Percentiles rank a stretch among this genome's conserved stretches.
phyloP scores from a whole-genome alignment of 2,329 filamentous ascomycete species.

The Apiospora pterosperma region DNA sequence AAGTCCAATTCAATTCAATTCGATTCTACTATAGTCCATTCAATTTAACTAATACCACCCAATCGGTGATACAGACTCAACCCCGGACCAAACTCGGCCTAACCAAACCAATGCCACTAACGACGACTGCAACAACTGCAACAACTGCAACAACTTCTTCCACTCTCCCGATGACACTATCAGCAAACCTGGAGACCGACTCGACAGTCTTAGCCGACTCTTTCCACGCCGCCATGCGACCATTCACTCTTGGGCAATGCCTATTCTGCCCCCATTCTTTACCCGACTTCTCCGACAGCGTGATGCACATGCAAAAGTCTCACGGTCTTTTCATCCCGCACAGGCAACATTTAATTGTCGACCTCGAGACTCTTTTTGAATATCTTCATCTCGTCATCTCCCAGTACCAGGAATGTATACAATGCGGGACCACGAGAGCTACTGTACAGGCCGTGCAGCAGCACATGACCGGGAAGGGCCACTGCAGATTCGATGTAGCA shows the following conservation, averaged over 20 bases:
- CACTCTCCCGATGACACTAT: slow-evolving; percentile 15
- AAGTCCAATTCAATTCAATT: background rate
- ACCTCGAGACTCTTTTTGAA: slow-evolving; percentile 42
- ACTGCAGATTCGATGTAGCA: slow-evolving; percentile 22
- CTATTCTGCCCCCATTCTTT: slow-evolving; percentile 18
- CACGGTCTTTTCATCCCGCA: slow-evolving; percentile 45
- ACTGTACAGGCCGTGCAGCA: slow-evolving; percentile 44
- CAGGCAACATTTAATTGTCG: slow-evolving; percentile 37
- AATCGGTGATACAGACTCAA: background rate
- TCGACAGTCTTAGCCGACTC: slow-evolving; percentile 10
- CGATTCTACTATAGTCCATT: too few relatives aligned
- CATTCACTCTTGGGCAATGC: slow-evolving; percentile 20
- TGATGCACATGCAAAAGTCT: slow-evolving; percentile 44
- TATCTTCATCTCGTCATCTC: slow-evolving; percentile 48
- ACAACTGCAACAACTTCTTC: slow-evolving; percentile 13
- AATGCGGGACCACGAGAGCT: slow-evolving; percentile 40
- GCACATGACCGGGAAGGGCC: slow-evolving; percentile 29
- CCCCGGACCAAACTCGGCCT: background rate
- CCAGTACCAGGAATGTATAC: slow-evolving; percentile 47
- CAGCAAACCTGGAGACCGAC: slow-evolving; percentile 9
- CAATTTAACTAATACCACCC: too few relatives aligned
- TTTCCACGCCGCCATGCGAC: slow-evolving; percentile 12
- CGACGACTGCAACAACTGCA: slow-evolving; percentile 13
- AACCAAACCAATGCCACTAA: slow-evolving; percentile 9
- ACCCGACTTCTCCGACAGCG: slow-evolving; percentile 31